phyloP scores from a whole-genome alignment of 495 filamentous ascomycete genomes.

The Aspergillus bertholletiae region DNA sequence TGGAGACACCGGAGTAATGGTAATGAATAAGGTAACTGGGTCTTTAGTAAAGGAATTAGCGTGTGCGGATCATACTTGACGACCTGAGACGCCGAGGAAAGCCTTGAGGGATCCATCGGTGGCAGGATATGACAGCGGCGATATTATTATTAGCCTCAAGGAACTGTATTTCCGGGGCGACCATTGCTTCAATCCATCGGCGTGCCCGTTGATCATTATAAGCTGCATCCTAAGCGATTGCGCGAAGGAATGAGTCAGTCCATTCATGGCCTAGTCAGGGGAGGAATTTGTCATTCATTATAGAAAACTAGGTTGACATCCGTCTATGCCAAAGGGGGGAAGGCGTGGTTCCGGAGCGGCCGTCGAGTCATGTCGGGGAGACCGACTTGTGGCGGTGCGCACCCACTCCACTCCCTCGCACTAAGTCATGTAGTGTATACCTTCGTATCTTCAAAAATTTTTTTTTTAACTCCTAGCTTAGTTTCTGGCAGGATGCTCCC shows the following conservation, averaged over 20 bases:
- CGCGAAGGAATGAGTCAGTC: not conserved
- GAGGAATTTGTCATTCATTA: conserved; percentile 2
- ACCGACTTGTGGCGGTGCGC: conserved; percentile 12
- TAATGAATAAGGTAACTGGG: conserved; percentile 53
- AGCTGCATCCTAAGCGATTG: not conserved
- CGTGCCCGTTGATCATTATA: not conserved
- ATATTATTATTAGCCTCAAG: not conserved
- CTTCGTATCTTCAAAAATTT: not conserved
- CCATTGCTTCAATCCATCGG: not conserved
- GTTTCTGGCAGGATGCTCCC: not conserved
- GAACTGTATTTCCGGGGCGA: not conserved
- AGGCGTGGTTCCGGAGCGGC: not conserved
- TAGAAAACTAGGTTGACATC: too few species aligned
- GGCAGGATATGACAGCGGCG: not conserved
- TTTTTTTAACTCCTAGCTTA: not conserved
- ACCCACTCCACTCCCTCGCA: too few species aligned
- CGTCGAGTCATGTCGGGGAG: conserved; percentile 2
- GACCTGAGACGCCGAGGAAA: conserved; percentile 8
- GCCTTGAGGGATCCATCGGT: not conserved
- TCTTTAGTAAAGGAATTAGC: conserved; percentile 34
- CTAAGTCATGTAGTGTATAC: too few species aligned
- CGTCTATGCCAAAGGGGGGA: not conserved
- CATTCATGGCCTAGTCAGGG: not conserved
- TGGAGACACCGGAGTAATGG: conserved; percentile 57
- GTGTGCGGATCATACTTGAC: conserved; percentile 31